Evolutionary conservation across 2,329 filamentous ascomycete genomes (phyloP), one percentile per base, ranked within the genome.

Genomic region (Plectosphaerella cucumerina): DNA sequence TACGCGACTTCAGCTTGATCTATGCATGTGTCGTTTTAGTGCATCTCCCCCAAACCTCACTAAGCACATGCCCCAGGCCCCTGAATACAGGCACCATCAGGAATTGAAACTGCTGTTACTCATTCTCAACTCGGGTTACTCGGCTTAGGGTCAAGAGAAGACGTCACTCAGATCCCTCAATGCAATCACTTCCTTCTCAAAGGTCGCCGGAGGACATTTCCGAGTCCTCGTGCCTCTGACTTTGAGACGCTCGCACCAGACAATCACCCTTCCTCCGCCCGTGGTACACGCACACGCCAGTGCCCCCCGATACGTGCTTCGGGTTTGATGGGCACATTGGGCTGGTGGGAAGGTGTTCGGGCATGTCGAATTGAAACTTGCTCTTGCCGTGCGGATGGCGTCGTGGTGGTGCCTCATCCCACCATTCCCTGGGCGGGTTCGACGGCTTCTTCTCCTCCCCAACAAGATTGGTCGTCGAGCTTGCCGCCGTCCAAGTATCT

Each of bases 271-370:
- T 67, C 46, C 62, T 60, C 31, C 74, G 64, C 3, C 75, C 75
- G 47, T 78, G 75, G 55, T 76, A 77, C 3, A 80, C 75, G 50
- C 77, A 81, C 3, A 80, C 53, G 0, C 74, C 76, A 6, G 66
- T 71, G 5, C 76, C 75, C n/a, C 71, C 67, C 14, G 70, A 70
- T 48, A 59, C 59, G 50, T 77, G 71, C 39, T 66, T 71, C 42
- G 62, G 61, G 59, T 80, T 77, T 9, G 75, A 63, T 3, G 77
- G 77, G 50, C 77, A 81, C 65, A 78, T 70, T 15, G 76, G 76
- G 57, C 76, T 80, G 51, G 55, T 73, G 31, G 76, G 74, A 8
- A 77, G 62, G 54, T 81, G 77, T 54, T 80, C 74, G 2, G 76
- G 74, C 11, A 80, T 54, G 44, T 78, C 69, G 52, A 81, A 78